Evolutionary conservation across 1,139 yeast species (phyloP).

Genomic region (Hyphopichia burtonii): DNA sequence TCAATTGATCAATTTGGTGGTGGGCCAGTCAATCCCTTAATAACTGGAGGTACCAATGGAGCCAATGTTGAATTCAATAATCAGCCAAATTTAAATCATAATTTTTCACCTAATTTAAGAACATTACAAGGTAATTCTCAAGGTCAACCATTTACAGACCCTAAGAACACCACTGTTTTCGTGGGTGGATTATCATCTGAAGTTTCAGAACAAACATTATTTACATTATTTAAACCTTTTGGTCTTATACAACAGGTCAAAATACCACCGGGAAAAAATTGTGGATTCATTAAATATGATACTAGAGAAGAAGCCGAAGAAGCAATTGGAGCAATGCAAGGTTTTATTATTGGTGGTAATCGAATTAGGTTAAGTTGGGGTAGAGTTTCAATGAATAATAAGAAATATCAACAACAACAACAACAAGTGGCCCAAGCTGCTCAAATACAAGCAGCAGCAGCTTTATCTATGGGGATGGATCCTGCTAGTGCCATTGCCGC

Average conservation of each 20-base stretch:
- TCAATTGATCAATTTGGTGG: conserved; percentile 1
- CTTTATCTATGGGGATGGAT: conserved; percentile 36
- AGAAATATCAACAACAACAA: conserved; percentile 34
- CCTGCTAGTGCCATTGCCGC: conserved; percentile 30
- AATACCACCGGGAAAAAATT: conserved; percentile 88
- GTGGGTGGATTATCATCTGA: conserved; percentile 84
- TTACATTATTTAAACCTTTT: conserved; percentile 75
- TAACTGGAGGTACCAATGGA: not conserved
- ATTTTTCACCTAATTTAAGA: not conserved
- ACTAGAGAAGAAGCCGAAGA: conserved; percentile 82
- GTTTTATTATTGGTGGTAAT: conserved; percentile 83
- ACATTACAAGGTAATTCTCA: too few species aligned
- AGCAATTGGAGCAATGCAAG: conserved; percentile 91
- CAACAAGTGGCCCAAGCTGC: conserved; percentile 35
- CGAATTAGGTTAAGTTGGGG: conserved; percentile 92
- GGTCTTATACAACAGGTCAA: conserved; percentile 84
- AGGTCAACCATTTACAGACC: conserved; percentile 53
- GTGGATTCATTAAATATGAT: conserved; percentile 87
- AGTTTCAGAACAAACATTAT: conserved; percentile 73
- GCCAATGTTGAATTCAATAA: too few species aligned
- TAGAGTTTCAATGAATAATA: conserved; percentile 43
- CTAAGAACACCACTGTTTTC: conserved; percentile 88
- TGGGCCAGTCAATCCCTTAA: not conserved
- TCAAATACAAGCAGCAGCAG: conserved; percentile 35
- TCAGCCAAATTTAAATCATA: too few species aligned